phyloP scores from a whole-genome alignment of 2,329 filamentous ascomycete species.

The Biscogniauxia sp. region DNA sequence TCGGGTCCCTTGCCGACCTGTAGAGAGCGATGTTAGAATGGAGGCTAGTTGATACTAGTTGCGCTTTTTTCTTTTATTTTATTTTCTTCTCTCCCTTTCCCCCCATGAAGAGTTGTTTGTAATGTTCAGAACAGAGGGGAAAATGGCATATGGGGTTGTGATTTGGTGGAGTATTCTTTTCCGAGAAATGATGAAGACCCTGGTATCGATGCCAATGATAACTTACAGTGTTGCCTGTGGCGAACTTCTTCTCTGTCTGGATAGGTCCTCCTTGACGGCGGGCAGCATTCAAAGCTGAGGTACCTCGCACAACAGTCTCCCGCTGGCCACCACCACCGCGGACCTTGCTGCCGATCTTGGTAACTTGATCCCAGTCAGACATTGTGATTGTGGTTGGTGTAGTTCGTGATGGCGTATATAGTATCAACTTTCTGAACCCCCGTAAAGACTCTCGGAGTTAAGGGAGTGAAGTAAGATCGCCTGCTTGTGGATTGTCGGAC shows the following conservation, averaged over 20 bases:
- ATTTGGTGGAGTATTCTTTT: too few species aligned
- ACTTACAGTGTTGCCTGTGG: slow-evolving; percentile 76
- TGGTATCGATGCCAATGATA: neutral
- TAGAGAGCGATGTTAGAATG: neutral
- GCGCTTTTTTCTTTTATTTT: too few species aligned
- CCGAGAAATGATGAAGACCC: too few species aligned
- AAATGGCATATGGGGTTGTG: too few species aligned
- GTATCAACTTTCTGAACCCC: neutral
- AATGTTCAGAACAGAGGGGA: too few species aligned
- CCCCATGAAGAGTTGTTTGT: too few species aligned
- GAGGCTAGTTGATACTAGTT: too few species aligned
- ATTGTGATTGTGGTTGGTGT: slow-evolving; percentile 41
- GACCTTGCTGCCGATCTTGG: slow-evolving; percentile 90
- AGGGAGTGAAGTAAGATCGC: neutral
- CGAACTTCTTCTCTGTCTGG: slow-evolving; percentile 87
- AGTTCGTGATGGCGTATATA: neutral
- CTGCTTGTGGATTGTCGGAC: neutral
- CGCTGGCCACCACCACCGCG: slow-evolving; percentile 65
- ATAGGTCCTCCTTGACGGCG: slow-evolving; percentile 74
- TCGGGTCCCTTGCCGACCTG: slow-evolving; percentile 61
- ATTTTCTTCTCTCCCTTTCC: too few species aligned
- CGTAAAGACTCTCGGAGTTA: neutral
- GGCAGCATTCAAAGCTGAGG: slow-evolving; percentile 81
- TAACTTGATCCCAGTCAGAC: slow-evolving; percentile 82
- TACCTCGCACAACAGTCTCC: slow-evolving; percentile 87